These are phyloP conservation scores for Asclepias syriaca DNA, from an alignment of 257 asterid genomes.

Conservation along the genomic window DNA sequence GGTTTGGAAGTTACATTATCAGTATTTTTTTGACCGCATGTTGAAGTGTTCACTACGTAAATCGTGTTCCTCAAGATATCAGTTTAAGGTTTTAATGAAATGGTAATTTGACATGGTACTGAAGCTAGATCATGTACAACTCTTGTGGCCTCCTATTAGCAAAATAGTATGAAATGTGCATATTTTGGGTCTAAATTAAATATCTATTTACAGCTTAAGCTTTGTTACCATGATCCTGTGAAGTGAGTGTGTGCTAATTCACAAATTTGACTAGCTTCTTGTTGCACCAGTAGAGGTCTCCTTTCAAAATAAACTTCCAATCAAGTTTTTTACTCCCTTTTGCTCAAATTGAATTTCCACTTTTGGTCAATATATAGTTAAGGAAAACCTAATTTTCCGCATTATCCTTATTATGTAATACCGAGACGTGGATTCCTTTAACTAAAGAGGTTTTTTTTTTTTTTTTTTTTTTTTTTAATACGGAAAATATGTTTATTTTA, in stretches of 20 bases:
- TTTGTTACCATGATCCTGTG: neutral
- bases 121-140: neutral
- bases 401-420: neutral
- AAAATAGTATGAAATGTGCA: neutral
- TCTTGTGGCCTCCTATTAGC: neutral
- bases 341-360: neutral
- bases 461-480: neutral
- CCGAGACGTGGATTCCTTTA: neutral
- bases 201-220: neutral
- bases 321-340: neutral
- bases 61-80: neutral
- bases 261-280: neutral
- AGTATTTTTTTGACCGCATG: neutral
- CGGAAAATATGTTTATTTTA: neutral
- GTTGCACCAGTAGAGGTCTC: neutral
- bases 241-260: neutral
- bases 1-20: neutral
- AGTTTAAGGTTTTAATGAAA: neutral
- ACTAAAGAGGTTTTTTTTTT: neutral
- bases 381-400: neutral
- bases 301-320: neutral
- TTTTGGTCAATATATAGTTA: neutral
- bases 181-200: neutral
- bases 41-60: neutral
- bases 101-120: neutral